A percentile compares a stretch with the other conserved stretches of the same genome.
phyloP scores from a whole-genome alignment of 106 monocot genomes.

The Vanilla planifolia region DNA sequence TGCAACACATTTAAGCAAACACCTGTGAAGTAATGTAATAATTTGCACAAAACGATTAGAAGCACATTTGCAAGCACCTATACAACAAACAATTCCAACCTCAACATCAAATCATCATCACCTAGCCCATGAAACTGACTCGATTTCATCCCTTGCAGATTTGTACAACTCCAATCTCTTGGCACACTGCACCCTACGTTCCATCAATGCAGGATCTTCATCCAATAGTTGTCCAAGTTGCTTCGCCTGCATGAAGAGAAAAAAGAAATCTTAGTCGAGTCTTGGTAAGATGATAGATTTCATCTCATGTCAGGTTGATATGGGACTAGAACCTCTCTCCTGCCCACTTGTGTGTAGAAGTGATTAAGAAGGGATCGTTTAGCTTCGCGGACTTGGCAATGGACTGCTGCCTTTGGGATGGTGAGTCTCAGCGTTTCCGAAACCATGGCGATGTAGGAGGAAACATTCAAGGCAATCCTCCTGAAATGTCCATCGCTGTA shows the following conservation, averaged over 20 bases:
- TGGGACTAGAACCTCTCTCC: constrained; percentile 31
- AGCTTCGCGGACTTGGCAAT: constrained; percentile 64
- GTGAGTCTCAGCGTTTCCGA: constrained; percentile 21
- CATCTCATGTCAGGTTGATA: no score
- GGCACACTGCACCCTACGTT: constrained; percentile 55
- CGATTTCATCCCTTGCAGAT: constrained; percentile 82
- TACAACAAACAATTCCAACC: no score
- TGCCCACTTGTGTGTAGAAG: constrained; percentile 43
- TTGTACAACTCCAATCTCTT: constrained; percentile 90
- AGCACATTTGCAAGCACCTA: no score
- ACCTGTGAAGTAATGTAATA: no score
- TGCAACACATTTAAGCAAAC: no score
- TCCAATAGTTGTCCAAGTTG: constrained; percentile 67
- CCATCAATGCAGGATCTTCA: constrained; percentile 84
- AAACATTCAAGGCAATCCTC: constrained; percentile 56
- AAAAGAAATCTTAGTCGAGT: no score
- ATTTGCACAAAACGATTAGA: no score
- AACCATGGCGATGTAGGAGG: constrained; percentile 47
- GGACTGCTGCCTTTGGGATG: constrained; percentile 51
- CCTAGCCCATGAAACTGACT: constrained; percentile 66
- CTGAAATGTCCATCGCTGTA: constrained; percentile 48
- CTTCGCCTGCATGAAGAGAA: constrained; percentile 45
- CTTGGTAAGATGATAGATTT: not conserved
- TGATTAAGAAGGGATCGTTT: constrained; percentile 41
- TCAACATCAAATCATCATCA: constrained; percentile 14